phyloP scores from a whole-genome alignment of 1,284 basidiomycete species.

The Megacollybia platyphylla region DNA sequence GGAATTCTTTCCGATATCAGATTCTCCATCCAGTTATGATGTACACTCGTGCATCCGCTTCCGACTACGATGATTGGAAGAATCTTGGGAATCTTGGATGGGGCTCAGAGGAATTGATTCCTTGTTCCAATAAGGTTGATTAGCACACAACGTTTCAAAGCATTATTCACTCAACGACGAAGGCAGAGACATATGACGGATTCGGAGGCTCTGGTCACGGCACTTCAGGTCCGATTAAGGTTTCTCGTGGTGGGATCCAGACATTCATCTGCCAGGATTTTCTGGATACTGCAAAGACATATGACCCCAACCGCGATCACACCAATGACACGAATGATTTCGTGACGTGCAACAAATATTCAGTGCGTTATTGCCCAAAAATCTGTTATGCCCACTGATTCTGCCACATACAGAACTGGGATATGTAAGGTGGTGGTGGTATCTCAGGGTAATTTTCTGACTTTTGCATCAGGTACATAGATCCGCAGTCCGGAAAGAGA shows the following conservation, averaged over 20 bases:
- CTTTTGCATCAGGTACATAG: conserved; percentile 28
- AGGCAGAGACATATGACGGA: conserved; percentile 40
- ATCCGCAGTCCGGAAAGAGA: conserved; percentile 35
- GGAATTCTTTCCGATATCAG: not conserved
- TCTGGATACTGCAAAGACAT: conserved; percentile 26
- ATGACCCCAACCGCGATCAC: conserved; percentile 26
- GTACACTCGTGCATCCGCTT: conserved; percentile 34
- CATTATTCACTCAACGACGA: not conserved
- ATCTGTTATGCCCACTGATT: not conserved
- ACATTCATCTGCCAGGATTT: conserved; percentile 31
- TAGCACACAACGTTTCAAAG: not conserved
- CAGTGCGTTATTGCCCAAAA: conserved; percentile 19
- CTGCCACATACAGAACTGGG: conserved; percentile 6
- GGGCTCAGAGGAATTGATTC: conserved; percentile 27
- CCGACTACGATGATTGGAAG: conserved; percentile 36
- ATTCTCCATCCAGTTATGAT: conserved; percentile 24
- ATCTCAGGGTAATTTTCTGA: not conserved
- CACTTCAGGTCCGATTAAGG: conserved; percentile 36
- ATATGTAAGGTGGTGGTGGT: conserved; percentile 6
- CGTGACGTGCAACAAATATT: conserved; percentile 24
- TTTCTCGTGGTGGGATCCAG: conserved; percentile 25
- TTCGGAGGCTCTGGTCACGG: conserved; percentile 28
- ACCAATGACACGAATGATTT: conserved; percentile 34
- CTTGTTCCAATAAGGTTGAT: conserved; percentile 28
- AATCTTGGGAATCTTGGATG: conserved; percentile 27